Percentiles rank a stretch among this genome's conserved stretches.
Conservation (phyloP, 257 asterid genomes). For the Scutellaria galericulata region DNA sequence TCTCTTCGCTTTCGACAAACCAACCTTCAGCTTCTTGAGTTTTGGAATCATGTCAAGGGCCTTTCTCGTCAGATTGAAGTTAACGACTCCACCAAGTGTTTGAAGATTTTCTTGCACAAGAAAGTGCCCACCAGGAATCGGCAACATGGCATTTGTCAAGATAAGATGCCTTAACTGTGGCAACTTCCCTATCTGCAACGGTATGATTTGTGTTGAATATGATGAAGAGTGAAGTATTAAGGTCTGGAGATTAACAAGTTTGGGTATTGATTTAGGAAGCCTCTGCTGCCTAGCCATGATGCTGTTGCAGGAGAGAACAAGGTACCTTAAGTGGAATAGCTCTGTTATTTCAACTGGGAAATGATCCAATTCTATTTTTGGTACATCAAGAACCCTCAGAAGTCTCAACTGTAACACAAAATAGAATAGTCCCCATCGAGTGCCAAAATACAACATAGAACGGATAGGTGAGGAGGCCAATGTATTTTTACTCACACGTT, state of each 20-base stretch:
- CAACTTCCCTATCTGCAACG: background rate
- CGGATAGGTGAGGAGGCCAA: too few relatives aligned
- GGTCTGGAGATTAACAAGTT: background rate
- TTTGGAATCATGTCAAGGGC: background rate
- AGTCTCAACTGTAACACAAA: background rate
- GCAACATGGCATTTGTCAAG: background rate
- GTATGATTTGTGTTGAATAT: background rate
- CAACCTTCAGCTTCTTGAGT: background rate
- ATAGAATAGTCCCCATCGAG: too few relatives aligned
- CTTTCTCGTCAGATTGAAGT: conserved; percentile 12
- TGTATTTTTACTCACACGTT: too few relatives aligned
- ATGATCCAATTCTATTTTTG: background rate
- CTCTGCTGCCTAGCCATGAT: too few relatives aligned
- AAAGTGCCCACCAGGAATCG: background rate
- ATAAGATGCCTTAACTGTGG: background rate
- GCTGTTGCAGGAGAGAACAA: background rate
- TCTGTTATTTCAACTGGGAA: background rate
- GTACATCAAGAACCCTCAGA: conserved; percentile 21
- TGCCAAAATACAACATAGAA: too few relatives aligned
- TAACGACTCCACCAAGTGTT: background rate
- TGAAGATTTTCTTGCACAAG: too few relatives aligned
- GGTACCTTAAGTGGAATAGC: conserved; percentile 5
- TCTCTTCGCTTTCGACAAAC: background rate
- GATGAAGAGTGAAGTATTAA: background rate
- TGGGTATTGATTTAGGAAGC: background rate